Evolutionary conservation across 129 eudicot species (phyloP), one percentile per base, ranked within the genome.

Genomic region (Chrysanthemum makinoi): DNA sequence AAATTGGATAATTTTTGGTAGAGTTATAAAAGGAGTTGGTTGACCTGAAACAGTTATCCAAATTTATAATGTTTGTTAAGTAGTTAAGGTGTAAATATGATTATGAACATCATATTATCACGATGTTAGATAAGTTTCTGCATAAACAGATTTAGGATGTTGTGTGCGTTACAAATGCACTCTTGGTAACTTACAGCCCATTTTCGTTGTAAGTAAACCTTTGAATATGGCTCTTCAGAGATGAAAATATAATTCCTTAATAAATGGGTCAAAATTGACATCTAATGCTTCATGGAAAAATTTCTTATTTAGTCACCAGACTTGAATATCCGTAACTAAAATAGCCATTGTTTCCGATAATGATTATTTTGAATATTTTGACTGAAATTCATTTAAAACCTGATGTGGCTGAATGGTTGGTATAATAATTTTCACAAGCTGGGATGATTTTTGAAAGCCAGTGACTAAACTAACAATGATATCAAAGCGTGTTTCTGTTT

Each of bases 311-410:
- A 14, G 35, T 26, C 65, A 59, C 65, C 28, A 35, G 44, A 59
- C 8, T 10, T 59, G 24, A 13, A 24, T 18, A 22, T 2, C 5
- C 16, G 0, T 22, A 12, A 12, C 6, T 4, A 22, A 22, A 59
- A 22, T 59, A 7, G 14, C 6, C 15, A 19, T 59, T 4, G 1
- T 10, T 58, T 10, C 4, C 63, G 11, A 57, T 19, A 8, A 18
- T 22, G 64, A 55, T 58, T 22, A 11, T 59, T 18, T 60, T 60
- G 65, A 18, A 60, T 60, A 4, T 13, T 60, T 24, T 60, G 65
- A 26, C 16, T 20, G 3, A 14, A 61, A 61, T 10, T 26, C 26
- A 26, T 20, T 24, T 24, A 10, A 15, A 20, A 8, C 20, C 17
- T 15, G 51, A n/a, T 33, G n/a, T n/a, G n/a, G n/a, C n/a, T n/a